These are phyloP conservation scores for Dalbergia cochinchinensis DNA, from an alignment of 306 rosid species.

Conservation along the genomic window DNA sequence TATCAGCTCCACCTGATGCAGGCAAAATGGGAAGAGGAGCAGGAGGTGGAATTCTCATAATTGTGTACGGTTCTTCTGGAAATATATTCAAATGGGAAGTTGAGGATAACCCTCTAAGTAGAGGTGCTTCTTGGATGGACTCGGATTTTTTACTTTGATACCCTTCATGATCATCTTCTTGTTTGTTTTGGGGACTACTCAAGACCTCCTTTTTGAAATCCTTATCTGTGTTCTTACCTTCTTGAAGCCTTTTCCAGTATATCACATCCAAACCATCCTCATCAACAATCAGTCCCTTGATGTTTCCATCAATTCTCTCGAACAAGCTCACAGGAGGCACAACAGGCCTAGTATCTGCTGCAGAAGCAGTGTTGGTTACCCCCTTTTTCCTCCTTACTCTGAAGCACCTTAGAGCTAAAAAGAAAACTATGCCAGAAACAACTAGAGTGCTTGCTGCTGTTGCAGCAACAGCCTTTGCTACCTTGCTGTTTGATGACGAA, in stretches of 20 bases:
- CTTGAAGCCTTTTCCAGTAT: conserved; percentile 80
- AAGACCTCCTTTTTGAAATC: conserved; percentile 50
- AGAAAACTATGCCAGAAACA: conserved; percentile 63
- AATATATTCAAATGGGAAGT: conserved; percentile 60
- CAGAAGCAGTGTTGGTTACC: conserved; percentile 12
- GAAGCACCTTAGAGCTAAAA: conserved; percentile 46
- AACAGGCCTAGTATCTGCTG: conserved; percentile 41
- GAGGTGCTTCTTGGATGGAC: conserved; percentile 66
- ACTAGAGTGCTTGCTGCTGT: conserved; percentile 73
- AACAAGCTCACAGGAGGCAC: conserved; percentile 51
- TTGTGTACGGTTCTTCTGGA: conserved; percentile 50
- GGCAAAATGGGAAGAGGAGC: conserved; percentile 45
- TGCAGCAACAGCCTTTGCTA: conserved; percentile 67
- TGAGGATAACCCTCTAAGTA: conserved; percentile 88
- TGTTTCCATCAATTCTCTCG: conserved; percentile 58
- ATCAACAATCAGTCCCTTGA: conserved; percentile 79
- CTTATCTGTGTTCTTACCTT: conserved; percentile 51
- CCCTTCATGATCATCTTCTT: conserved; percentile 34
- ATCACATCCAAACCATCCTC: conserved; percentile 93
- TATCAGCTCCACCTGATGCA: conserved; percentile 33
- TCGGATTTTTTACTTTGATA: conserved; percentile 39
- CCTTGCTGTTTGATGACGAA: conserved; percentile 53
- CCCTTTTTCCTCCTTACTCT: conserved; percentile 49
- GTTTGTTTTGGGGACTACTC: neutral
- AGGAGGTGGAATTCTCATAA: conserved; percentile 50